Base-by-base conservation (phyloP, 129 eudicot species). In the Calendula officinalis region DNA sequence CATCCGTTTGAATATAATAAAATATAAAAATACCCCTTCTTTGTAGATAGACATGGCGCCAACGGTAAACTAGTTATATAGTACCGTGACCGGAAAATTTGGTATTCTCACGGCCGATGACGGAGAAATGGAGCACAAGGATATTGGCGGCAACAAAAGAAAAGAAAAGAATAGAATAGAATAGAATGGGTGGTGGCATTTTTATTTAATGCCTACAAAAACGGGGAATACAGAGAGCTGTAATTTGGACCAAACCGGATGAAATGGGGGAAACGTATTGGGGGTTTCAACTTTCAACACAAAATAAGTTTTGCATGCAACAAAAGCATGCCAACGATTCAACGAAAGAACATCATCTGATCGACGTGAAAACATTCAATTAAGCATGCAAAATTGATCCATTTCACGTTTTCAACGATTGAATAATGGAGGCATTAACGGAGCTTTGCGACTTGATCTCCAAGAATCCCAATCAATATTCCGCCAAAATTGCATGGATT, bases 361-460 rank as follows among this genome's bases (percentile, higher is more conserved):
- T 45, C 66, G 38, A 68, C 56, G 16, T 11, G 37, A 64, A 34
- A 33, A 36, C 22, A 11, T 55, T 56, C 56, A 47, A 69, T 37
- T 42, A 39, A 55, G 3, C 6, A 17, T 37, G 50, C 49, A 45
- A 6, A 44, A 43, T 9, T 30, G n/a, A 63, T 63, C 8, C 22
- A 55, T 46, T 64, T 45, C 60, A 54, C 47, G 35, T 55, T 55
- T 35, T 8, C 44, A 55, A 35, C 6, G 5, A 46, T 72, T 27
- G 4, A 27, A 73, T 3, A 32, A 92, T 92, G 99, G 96, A 92
- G 72, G 74, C 99, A 61, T 69, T 92, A 76, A 66, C 78, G 17
- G 95, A 92, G 95, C 84, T 88, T 4, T 88, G 91, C 58, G 95
- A 92, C 78, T 40, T 88, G 72, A 88, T 88, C 48, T 78, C 81